Percentiles rank a stretch among this genome's conserved stretches.
phyloP scores from a whole-genome alignment of 2,329 filamentous ascomycete species.

The Coccinonectria pachysandricola region DNA sequence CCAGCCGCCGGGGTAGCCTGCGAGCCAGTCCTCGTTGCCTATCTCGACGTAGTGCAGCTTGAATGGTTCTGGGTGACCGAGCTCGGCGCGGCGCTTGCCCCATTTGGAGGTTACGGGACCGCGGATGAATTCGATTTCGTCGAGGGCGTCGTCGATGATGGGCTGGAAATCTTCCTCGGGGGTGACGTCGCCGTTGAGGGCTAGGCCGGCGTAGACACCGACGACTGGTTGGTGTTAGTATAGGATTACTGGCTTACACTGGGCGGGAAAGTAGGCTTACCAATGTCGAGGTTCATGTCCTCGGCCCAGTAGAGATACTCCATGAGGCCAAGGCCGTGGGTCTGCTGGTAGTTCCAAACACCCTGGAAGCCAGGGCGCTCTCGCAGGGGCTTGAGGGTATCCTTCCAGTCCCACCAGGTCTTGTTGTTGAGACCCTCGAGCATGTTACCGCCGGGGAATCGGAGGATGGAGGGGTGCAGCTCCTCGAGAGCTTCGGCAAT shows the following conservation, averaged over 20 bases:
- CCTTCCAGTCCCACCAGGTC: constrained; percentile 41
- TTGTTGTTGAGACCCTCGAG: constrained; percentile 36
- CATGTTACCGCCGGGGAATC: constrained; percentile 58
- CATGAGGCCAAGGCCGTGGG: constrained; percentile 49
- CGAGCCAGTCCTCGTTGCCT: constrained; percentile 58
- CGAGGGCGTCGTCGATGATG: constrained; percentile 48
- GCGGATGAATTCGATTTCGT: constrained; percentile 54
- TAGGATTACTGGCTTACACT: not conserved
- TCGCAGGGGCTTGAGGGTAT: constrained; percentile 43
- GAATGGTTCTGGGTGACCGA: constrained; percentile 54
- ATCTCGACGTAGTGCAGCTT: constrained; percentile 52
- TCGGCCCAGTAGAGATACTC: constrained; percentile 53
- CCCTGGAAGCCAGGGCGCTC: constrained; percentile 45
- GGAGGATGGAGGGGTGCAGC: constrained; percentile 46
- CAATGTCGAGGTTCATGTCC: constrained; percentile 46
- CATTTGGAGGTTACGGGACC: constrained; percentile 43
- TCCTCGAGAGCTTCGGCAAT: constrained; percentile 41
- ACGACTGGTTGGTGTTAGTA: constrained; percentile 31
- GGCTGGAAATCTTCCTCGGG: constrained; percentile 40
- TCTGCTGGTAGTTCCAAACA: constrained; percentile 52
- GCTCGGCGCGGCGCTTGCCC: constrained; percentile 45
- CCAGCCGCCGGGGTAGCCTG: constrained; percentile 35
- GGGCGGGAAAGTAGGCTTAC: constrained; percentile 17
- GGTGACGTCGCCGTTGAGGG: constrained; percentile 41
- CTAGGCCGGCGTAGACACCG: constrained; percentile 47